Evolutionary conservation across 2,329 filamentous ascomycete genomes (phyloP), one percentile per base, ranked within the genome.

Genomic region (Hansfordia pulvinata): DNA sequence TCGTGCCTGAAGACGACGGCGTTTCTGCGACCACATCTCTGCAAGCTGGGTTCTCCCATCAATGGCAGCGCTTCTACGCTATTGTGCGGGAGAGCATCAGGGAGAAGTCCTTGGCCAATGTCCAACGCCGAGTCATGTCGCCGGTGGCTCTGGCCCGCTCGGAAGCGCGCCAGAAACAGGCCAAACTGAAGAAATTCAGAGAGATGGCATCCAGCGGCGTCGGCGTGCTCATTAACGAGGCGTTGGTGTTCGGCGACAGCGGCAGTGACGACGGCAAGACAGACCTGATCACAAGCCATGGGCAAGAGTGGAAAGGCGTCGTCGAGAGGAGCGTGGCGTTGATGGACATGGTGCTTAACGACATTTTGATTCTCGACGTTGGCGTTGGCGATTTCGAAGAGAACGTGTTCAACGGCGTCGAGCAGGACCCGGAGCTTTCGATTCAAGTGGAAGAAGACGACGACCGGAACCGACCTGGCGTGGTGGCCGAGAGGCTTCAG

Each of bases 181-280:
- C 66, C 3, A 67, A 66, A 12, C 61, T 96, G 26, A 76, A 69
- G 42, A 72, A 71, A 40, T 60, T 93, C 36, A 70, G 80, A 24
- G 70, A 86, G 43, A 73, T 88, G 51, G 85, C 83, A 29, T 83
- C 88, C 2, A 86, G 82, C 42, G 82, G 83, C 2, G 62, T 96
- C 4, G 90, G 90, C 10, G 71, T 94, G 4, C 58, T 98, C 15
- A 76, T 94, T 39, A 83, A 88, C 29, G 84, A 93, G 46, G 85
- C 82, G 3, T 58, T 94, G 25, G 74, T 72, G 26, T 74, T 82
- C 39, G 67, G 67, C 22, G 58, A 66, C 12, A 63, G 64, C 16
- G 70, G 76, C 10, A 42, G 42, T 23, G 69, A 76, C 20, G 64
- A 70, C 26, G 59, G 60, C 20, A 59, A 62, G 27, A 56, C 56